Conservation (phyloP, 2,329 filamentous ascomycete species). For the Coniochaeta pulveracea region DNA sequence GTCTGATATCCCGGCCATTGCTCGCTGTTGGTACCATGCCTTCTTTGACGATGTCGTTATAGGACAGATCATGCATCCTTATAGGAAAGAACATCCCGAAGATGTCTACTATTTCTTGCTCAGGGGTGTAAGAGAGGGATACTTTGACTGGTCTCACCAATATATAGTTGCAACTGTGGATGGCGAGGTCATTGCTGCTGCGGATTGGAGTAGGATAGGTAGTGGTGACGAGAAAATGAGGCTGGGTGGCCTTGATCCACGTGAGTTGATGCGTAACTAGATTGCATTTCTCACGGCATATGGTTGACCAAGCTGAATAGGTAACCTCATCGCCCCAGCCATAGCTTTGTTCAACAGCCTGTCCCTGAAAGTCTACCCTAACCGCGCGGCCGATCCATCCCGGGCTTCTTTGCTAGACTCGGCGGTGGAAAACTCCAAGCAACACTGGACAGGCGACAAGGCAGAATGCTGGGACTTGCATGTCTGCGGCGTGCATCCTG, state of each 20-base stretch:
- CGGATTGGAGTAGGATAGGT: neutral
- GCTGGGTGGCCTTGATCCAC: neutral
- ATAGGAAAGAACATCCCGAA: neutral
- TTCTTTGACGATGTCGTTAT: conserved; percentile 1
- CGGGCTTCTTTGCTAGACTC: neutral
- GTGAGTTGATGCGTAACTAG: neutral
- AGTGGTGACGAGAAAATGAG: neutral
- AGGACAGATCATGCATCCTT: neutral
- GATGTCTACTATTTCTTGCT: neutral
- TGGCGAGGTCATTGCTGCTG: neutral
- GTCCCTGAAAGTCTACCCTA: neutral
- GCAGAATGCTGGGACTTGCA: conserved; percentile 1
- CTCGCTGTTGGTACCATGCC: neutral
- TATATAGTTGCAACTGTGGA: neutral
- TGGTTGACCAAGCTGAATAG: neutral
- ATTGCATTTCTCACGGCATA: neutral
- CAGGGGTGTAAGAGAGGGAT: neutral
- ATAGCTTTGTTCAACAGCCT: neutral
- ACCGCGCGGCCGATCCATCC: neutral
- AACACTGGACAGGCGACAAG: neutral
- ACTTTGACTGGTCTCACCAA: neutral
- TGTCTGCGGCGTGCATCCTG: neutral
- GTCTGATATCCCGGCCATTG: neutral
- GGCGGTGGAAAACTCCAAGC: neutral
- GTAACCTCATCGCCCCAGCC: neutral